Percentiles rank a stretch among this genome's conserved stretches.
Conservation (phyloP, 768 basidiomycete species). For the Phlebiopsis flavidoalba region DNA sequence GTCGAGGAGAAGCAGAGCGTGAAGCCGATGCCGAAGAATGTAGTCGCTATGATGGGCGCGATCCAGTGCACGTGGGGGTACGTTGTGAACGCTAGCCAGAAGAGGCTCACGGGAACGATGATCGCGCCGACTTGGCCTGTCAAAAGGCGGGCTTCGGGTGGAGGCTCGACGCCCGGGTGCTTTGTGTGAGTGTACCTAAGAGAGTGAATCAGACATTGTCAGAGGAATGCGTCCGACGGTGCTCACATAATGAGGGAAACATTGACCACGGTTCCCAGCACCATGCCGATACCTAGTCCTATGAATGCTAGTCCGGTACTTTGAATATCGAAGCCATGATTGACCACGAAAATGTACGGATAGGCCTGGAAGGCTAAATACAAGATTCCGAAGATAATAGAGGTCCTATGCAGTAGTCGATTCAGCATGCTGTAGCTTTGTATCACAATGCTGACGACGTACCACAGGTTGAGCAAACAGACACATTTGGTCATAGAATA, state of each 20-base stretch:
- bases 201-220: conserved; percentile 20
- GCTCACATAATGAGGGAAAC: conserved; percentile 33
- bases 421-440: conserved; percentile 2
- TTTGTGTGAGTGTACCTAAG: conserved; percentile 30
- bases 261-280: conserved; percentile 26
- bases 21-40: conserved; percentile 46
- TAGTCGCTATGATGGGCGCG: conserved; percentile 34
- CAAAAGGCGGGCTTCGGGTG: conserved; percentile 61
- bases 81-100: conserved; percentile 49
- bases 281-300: conserved; percentile 45
- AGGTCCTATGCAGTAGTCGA: conserved; percentile 25
- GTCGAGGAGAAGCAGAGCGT: conserved; percentile 61
- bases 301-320: conserved; percentile 43
- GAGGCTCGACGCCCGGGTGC: conserved; percentile 40
- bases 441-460: conserved; percentile 17
- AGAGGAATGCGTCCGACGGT: neutral
- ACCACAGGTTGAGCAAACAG: conserved; percentile 70
- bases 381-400: conserved; percentile 37
- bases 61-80: conserved; percentile 39
- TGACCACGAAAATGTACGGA: conserved; percentile 43
- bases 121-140: conserved; percentile 66
- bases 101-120: conserved; percentile 56
- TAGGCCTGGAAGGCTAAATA: conserved; percentile 54
- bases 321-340: conserved; percentile 52
- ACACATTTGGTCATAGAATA: conserved; percentile 71